phyloP scores from a whole-genome alignment of 176 grass and related monocot genomes.

The Hordeum marinum region DNA sequence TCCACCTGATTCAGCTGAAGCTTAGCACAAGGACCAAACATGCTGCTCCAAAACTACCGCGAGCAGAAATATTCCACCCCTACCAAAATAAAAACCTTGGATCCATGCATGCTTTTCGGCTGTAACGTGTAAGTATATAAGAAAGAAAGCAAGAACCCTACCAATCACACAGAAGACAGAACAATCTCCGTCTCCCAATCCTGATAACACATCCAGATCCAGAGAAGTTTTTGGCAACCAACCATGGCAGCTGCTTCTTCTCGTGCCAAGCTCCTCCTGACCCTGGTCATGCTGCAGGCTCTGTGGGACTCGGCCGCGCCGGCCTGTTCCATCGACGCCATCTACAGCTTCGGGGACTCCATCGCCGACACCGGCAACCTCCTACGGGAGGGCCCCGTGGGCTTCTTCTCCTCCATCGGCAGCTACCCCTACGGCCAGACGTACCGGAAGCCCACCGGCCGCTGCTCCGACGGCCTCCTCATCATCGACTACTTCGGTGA shows the following conservation, averaged over 20 bases:
- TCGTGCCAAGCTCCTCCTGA: not conserved
- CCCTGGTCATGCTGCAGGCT: not conserved
- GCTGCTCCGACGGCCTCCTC: slow-evolving; percentile 95
- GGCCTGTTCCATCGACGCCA: slow-evolving; percentile 62
- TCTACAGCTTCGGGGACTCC: slow-evolving; percentile 96
- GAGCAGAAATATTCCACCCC: not conserved
- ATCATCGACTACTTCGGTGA: slow-evolving; percentile 92
- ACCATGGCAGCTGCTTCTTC: not conserved
- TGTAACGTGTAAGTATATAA: no score
- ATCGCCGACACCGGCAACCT: slow-evolving; percentile 96
- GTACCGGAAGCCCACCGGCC: slow-evolving; percentile 56
- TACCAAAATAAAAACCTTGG: not conserved
- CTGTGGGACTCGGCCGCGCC: not conserved
- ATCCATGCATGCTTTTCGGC: no score
- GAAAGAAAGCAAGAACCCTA: no score
- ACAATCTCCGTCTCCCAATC: not conserved
- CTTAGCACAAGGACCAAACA: not conserved
- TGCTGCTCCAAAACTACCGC: not conserved
- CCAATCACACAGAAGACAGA: not conserved
- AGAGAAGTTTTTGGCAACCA: not conserved
- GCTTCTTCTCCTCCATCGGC: slow-evolving; percentile 79
- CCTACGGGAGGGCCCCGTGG: slow-evolving; percentile 45
- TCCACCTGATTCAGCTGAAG: slow-evolving; percentile 1
- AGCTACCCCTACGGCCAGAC: slow-evolving; percentile 80
- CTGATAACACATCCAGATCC: not conserved